Evolutionary conservation across 768 basidiomycete species (phyloP).

Genomic region (Crucibulum laeve): DNA sequence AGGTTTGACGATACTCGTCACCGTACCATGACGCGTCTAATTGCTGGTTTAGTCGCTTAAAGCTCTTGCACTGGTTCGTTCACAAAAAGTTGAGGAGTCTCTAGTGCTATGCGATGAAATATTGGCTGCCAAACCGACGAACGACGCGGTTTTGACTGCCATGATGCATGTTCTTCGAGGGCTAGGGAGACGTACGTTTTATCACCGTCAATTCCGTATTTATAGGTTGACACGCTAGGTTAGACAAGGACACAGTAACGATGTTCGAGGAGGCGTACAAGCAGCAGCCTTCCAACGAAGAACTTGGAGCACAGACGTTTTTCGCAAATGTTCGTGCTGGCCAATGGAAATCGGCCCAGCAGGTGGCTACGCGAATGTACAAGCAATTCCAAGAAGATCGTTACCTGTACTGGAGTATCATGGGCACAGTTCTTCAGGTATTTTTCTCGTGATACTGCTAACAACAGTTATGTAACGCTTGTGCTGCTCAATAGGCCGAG

Average conservation of each 20-base stretch:
- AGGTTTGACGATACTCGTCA: conserved; percentile 35
- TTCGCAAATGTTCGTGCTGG: conserved; percentile 77
- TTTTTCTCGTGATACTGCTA: conserved; percentile 2
- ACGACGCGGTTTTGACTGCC: conserved; percentile 70
- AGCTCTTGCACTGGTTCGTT: conserved; percentile 78
- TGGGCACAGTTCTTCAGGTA: conserved; percentile 78
- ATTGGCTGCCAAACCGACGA: conserved; percentile 64
- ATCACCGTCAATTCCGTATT: too few relatives aligned
- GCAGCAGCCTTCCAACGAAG: conserved; percentile 76
- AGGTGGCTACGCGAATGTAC: conserved; percentile 78
- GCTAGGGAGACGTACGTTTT: conserved; percentile 61
- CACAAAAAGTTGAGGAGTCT: conserved; percentile 84
- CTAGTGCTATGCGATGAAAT: conserved; percentile 77
- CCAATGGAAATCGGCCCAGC: conserved; percentile 85
- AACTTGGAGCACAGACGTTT: conserved; percentile 79
- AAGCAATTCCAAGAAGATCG: conserved; percentile 81
- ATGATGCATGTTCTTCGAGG: conserved; percentile 83
- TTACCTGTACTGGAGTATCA: conserved; percentile 81
- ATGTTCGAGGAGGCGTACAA: conserved; percentile 90
- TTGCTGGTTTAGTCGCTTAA: conserved; percentile 60
- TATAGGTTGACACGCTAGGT: too few relatives aligned
- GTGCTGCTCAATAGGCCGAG: conserved; percentile 62
- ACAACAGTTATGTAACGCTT: neutral
- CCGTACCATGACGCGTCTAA: conserved; percentile 11
- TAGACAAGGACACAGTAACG: conserved; percentile 72